Evolutionary conservation across 2,329 filamentous ascomycete species (phyloP).

Genomic region (Nemania sp.): DNA sequence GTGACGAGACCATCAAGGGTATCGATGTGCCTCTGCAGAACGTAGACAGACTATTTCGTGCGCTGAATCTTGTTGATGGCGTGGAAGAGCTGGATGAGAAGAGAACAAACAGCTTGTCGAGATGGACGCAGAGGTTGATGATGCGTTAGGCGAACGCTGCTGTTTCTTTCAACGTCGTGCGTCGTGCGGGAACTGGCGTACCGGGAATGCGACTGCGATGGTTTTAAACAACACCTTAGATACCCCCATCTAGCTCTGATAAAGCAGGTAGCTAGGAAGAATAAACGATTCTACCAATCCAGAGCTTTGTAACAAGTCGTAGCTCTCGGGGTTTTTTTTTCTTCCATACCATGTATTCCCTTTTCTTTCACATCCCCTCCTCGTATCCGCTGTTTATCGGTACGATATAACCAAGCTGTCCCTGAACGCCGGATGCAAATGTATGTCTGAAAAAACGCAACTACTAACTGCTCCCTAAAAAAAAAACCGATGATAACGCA

Average conservation of each 20-base stretch:
- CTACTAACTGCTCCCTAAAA: not conserved
- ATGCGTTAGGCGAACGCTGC: slow-evolving; percentile 1
- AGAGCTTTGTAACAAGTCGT: not conserved
- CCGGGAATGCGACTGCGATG: not conserved
- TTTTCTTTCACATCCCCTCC: not conserved
- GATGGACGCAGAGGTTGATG: not conserved
- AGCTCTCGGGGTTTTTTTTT: no score
- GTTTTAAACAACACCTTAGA: not conserved
- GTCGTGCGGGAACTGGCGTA: no score
- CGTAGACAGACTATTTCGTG: slow-evolving; percentile 22
- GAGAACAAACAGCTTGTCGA: not conserved
- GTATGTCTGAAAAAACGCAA: not conserved
- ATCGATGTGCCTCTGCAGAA: slow-evolving; percentile 34
- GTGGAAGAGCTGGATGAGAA: slow-evolving; percentile 5
- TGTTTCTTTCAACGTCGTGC: no score
- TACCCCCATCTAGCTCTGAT: not conserved
- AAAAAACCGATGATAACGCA: not conserved
- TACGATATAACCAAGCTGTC: not conserved
- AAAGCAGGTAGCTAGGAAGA: not conserved
- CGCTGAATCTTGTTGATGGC: slow-evolving; percentile 19
- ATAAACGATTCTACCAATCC: not conserved
- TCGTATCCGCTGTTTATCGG: not conserved
- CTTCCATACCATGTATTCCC: not conserved
- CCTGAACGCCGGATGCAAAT: slow-evolving; percentile 2
- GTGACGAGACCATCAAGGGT: slow-evolving; percentile 32